Percentiles rank a stretch among this genome's conserved stretches.
phyloP scores from a whole-genome alignment of 75 land plant genomes.

The Pinus taeda region DNA sequence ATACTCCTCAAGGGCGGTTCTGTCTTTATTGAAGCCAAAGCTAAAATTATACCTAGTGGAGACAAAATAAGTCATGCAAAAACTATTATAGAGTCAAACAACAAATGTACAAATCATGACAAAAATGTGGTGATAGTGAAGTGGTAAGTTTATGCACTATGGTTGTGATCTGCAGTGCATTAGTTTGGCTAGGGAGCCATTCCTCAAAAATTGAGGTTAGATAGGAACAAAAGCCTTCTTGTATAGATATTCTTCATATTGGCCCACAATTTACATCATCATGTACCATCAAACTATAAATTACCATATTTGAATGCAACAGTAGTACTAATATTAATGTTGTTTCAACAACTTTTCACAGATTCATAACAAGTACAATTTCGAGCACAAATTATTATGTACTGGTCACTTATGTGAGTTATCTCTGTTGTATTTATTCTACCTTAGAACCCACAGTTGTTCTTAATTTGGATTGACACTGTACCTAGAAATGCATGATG shows the following conservation, averaged over 20 bases:
- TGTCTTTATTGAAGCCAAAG: background rate
- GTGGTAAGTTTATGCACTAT: background rate
- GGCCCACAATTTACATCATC: conserved; percentile 16
- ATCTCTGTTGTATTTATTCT: too few relatives aligned
- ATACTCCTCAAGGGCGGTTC: background rate
- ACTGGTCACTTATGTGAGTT: too few relatives aligned
- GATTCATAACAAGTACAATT: too few relatives aligned
- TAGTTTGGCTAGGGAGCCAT: background rate
- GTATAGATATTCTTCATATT: background rate
- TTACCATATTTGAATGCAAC: conserved; percentile 62
- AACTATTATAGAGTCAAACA: background rate
- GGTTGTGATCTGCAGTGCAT: background rate
- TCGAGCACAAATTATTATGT: too few relatives aligned
- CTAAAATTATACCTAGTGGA: background rate
- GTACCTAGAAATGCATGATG: too few relatives aligned
- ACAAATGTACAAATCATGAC: background rate
- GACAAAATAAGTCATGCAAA: background rate
- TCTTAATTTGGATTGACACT: too few relatives aligned
- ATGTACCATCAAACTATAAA: conserved; percentile 19
- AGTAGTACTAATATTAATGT: conserved; percentile 20
- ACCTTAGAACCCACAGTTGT: too few relatives aligned
- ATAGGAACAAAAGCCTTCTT: background rate
- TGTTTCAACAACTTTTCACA: background rate
- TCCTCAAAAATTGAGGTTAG: background rate
- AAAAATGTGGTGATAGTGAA: background rate